phyloP scores from a whole-genome alignment of 495 filamentous ascomycete genomes.

The Neurospora sp. region DNA sequence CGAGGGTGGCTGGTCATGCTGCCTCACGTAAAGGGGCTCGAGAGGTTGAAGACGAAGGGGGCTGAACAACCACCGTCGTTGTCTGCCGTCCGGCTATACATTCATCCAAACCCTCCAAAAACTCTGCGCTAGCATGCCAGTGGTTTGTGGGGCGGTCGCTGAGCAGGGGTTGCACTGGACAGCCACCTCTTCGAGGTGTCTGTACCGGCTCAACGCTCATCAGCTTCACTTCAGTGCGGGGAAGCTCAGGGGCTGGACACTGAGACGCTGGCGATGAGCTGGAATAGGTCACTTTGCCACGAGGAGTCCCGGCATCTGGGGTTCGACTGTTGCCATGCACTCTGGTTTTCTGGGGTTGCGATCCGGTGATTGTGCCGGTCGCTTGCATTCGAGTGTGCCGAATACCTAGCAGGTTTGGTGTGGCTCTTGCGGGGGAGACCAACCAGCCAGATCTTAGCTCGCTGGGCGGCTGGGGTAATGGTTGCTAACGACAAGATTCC shows the following conservation, averaged over 20 bases:
- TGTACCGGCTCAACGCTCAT: neutral
- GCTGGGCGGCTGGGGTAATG: neutral
- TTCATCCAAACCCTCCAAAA: neutral
- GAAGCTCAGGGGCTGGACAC: neutral
- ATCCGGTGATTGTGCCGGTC: neutral
- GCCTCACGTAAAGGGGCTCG: neutral
- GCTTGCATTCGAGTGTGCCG: neutral
- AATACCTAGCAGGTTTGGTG: neutral
- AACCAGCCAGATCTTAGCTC: slow-evolving; percentile 2
- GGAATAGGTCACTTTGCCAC: neutral
- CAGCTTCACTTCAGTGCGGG: neutral
- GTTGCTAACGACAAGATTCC: slow-evolving; percentile 2
- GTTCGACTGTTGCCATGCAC: neutral
- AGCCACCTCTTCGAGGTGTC: neutral
- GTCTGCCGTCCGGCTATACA: neutral
- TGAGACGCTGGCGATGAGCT: neutral
- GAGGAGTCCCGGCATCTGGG: neutral
- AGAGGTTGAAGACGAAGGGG: neutral
- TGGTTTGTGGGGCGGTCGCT: neutral
- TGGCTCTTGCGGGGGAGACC: neutral
- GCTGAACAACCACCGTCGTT: neutral
- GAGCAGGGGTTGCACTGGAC: neutral
- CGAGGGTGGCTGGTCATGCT: neutral
- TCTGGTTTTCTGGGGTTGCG: neutral
- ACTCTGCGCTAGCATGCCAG: neutral